Conservation (phyloP, 1,284 basidiomycete genomes). For the Ganoderma resinaceum region DNA sequence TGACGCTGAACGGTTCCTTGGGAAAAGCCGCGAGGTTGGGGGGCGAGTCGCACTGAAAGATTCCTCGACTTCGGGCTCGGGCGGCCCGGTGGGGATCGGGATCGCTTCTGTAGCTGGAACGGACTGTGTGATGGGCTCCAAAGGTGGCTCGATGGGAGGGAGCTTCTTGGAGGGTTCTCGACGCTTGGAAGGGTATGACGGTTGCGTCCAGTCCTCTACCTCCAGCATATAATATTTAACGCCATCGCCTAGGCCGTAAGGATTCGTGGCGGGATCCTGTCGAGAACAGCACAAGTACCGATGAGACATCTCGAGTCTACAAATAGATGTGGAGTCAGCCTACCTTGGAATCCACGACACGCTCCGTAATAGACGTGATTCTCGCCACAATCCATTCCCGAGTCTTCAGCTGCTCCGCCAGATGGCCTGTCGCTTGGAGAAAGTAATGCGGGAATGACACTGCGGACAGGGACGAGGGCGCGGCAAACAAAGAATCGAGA, state of each 20-base stretch:
- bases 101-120: constrained; percentile 41
- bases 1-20: constrained; percentile 70
- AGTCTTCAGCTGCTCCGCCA: constrained; percentile 86
- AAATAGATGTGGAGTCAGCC: constrained; percentile 31
- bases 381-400: constrained; percentile 95
- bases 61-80: constrained; percentile 72
- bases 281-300: constrained; percentile 7
- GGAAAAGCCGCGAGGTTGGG: constrained; percentile 69
- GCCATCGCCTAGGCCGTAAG: constrained; percentile 86
- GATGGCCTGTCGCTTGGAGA: constrained; percentile 83
- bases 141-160: constrained; percentile 44
- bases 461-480: constrained; percentile 37
- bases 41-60: constrained; percentile 66
- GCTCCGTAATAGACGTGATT: constrained; percentile 88
- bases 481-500: constrained; percentile 8
- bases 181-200: constrained; percentile 64
- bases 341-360: constrained; percentile 83
- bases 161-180: constrained; percentile 59
- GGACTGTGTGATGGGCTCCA: constrained; percentile 24
- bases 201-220: constrained; percentile 92
- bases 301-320: not conserved
- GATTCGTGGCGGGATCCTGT: constrained; percentile 76
- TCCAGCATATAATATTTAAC: constrained; percentile 94
- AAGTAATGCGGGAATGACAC: constrained; percentile 98
- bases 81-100: constrained; percentile 59